These are phyloP conservation scores for Sarocladium kiliense DNA, from an alignment of 2,329 filamentous ascomycete species.

Conservation along the genomic window DNA sequence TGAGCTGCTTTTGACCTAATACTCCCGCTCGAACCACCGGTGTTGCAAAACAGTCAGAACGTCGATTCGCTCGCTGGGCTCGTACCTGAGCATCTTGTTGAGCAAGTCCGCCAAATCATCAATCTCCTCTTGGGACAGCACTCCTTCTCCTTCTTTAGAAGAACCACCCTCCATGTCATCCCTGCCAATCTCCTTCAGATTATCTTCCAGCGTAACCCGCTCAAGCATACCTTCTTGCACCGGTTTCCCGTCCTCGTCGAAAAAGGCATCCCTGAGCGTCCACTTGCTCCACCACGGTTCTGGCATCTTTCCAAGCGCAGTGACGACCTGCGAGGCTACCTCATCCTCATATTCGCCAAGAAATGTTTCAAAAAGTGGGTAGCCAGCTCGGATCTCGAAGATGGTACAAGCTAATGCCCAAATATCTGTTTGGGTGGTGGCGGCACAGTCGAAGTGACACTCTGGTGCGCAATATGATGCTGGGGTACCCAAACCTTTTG, in stretches of 20 bases:
- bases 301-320: neutral
- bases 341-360: neutral
- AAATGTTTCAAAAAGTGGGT: neutral
- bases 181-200: neutral
- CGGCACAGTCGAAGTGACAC: neutral
- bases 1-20: too few species aligned
- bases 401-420: slow-evolving; percentile 5
- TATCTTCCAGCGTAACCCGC: neutral
- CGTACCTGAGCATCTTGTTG: slow-evolving; percentile 3
- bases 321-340: neutral
- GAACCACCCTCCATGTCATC: neutral
- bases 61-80: neutral
- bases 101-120: slow-evolving; percentile 2
- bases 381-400: slow-evolving; percentile 4
- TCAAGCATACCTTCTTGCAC: neutral
- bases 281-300: slow-evolving; percentile 6
- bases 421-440: neutral
- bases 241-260: neutral
- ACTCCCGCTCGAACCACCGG: slow-evolving; percentile 1
- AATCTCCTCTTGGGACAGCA: neutral
- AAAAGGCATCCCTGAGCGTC: neutral
- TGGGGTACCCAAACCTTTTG: neutral
- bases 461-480: slow-evolving; percentile 5
- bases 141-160: neutral
- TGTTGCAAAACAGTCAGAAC: neutral